Conservation (phyloP, 495 filamentous ascomycete genomes). For the Penicillium herquei region DNA sequence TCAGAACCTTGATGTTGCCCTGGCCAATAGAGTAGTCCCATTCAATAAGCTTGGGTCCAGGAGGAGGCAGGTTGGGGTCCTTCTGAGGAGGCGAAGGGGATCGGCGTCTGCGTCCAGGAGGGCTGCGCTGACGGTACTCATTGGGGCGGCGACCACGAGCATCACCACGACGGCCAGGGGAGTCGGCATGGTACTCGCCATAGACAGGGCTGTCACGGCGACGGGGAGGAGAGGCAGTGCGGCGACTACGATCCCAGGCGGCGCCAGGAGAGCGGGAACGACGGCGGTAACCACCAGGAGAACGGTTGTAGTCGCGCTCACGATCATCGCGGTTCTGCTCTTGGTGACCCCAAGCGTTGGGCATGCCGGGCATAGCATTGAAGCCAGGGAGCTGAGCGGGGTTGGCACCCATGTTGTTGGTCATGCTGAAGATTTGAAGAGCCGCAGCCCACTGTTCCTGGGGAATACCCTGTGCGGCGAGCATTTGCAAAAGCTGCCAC, state of each 20-base stretch:
- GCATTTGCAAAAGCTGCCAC: conserved; percentile 57
- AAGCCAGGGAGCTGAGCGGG: conserved; percentile 32
- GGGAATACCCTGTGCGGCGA: conserved; percentile 57
- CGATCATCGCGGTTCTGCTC: conserved; percentile 63
- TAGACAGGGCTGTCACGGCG: conserved; percentile 71
- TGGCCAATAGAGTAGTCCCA: conserved; percentile 71
- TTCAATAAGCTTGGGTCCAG: conserved; percentile 73
- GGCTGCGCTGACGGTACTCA: conserved; percentile 85
- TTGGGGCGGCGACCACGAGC: conserved; percentile 51
- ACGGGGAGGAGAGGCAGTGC: conserved; percentile 55
- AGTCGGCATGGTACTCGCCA: conserved; percentile 62
- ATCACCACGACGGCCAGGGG: conserved; percentile 59
- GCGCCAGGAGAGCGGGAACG: conserved; percentile 69
- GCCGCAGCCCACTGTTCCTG: conserved; percentile 61
- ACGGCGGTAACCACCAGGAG: conserved; percentile 61
- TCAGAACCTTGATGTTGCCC: conserved; percentile 86
- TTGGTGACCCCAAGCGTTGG: conserved; percentile 28
- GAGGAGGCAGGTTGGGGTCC: conserved; percentile 54
- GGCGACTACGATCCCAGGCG: conserved; percentile 61
- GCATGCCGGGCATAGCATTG: conserved; percentile 18
- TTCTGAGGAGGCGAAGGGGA: conserved; percentile 58
- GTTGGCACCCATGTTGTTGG: conserved; percentile 30
- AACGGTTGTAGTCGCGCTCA: conserved; percentile 55
- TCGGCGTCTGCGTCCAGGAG: conserved; percentile 59
- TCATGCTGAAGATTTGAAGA: conserved; percentile 47